These are phyloP conservation scores for Filosporella fistucella DNA, from an alignment of 495 filamentous ascomycete genomes.

Conservation along the genomic window DNA sequence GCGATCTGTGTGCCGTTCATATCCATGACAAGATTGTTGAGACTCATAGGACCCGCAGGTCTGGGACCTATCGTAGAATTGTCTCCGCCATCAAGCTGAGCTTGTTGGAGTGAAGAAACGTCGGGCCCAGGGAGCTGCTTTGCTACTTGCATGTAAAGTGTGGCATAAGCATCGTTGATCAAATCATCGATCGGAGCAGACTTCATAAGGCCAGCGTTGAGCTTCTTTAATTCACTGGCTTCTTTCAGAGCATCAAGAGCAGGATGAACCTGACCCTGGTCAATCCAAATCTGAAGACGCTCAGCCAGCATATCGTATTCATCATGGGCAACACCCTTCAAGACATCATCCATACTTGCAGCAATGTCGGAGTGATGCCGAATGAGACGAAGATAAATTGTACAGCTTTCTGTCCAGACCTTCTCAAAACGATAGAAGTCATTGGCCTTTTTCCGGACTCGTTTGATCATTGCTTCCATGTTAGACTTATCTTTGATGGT, in stretches of 20 bases:
- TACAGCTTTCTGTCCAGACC: constrained; percentile 79
- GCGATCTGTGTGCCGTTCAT: constrained; percentile 25
- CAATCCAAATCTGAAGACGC: constrained; percentile 43
- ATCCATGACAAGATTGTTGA: constrained; percentile 45
- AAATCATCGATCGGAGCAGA: constrained; percentile 82
- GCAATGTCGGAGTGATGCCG: constrained; percentile 62
- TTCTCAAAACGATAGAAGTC: constrained; percentile 83
- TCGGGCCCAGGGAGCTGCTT: constrained; percentile 30
- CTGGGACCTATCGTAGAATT: constrained; percentile 4
- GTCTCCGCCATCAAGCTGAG: constrained; percentile 21
- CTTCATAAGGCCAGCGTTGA: constrained; percentile 77
- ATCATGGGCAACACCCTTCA: constrained; percentile 73
- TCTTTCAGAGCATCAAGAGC: constrained; percentile 76
- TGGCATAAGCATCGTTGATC: constrained; percentile 79
- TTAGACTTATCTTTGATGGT: constrained; percentile 71
- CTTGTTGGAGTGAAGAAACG: constrained; percentile 15
- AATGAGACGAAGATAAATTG: constrained; percentile 69
- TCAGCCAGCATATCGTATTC: constrained; percentile 64
- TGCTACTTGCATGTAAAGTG: constrained; percentile 59
- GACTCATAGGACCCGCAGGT: constrained; percentile 39
- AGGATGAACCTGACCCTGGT: constrained; percentile 30
- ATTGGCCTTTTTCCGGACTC: constrained; percentile 73
- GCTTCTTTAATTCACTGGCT: constrained; percentile 81
- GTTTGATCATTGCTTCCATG: constrained; percentile 75
- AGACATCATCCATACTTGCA: constrained; percentile 69